These are phyloP conservation scores for Fistulifera solaris DNA, from an alignment of 108 stramenopile genomes.

Conservation along the genomic window DNA sequence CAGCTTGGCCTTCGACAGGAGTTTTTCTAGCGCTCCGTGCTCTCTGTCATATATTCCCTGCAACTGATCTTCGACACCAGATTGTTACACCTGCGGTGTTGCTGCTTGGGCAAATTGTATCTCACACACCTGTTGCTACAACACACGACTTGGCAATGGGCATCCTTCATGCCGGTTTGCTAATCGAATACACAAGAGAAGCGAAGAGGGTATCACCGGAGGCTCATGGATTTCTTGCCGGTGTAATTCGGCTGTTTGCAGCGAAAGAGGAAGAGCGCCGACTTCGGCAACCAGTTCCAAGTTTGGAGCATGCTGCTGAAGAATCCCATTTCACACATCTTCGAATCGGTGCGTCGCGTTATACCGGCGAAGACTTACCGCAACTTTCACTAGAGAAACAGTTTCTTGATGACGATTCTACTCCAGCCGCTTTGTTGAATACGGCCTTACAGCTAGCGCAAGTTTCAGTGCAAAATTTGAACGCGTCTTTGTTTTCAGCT, in stretches of 20 bases:
- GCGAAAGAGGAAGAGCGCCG: constrained; percentile 6
- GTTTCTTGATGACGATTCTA: constrained; percentile 22
- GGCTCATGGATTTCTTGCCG: constrained; percentile 63
- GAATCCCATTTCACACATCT: background rate
- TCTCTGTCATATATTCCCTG: constrained; percentile 80
- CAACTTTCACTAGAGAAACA: constrained; percentile 36
- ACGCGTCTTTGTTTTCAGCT: constrained; percentile 25
- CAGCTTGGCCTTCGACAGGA: constrained; percentile 84
- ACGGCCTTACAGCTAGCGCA: constrained; percentile 41
- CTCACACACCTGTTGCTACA: constrained; percentile 70
- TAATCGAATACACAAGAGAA: constrained; percentile 76
- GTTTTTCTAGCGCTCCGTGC: constrained; percentile 73
- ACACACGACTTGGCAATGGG: constrained; percentile 70
- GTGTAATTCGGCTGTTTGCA: constrained; percentile 57
- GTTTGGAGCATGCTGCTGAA: constrained; percentile 29
- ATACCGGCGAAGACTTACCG: constrained; percentile 7
- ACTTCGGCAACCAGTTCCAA: constrained; percentile 22
- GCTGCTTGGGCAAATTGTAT: constrained; percentile 73
- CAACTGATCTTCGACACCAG: constrained; percentile 84
- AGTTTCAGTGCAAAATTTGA: constrained; percentile 18
- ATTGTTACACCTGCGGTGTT: constrained; percentile 82
- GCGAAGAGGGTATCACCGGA: constrained; percentile 80
- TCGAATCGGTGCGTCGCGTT: constrained; percentile 9
- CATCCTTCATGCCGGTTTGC: constrained; percentile 56
- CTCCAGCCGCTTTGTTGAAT: constrained; percentile 27